Evolutionary conservation across 2,329 filamentous ascomycete species (phyloP), one percentile per base, ranked within the genome.

Genomic region (Clonostachys chloroleuca): DNA sequence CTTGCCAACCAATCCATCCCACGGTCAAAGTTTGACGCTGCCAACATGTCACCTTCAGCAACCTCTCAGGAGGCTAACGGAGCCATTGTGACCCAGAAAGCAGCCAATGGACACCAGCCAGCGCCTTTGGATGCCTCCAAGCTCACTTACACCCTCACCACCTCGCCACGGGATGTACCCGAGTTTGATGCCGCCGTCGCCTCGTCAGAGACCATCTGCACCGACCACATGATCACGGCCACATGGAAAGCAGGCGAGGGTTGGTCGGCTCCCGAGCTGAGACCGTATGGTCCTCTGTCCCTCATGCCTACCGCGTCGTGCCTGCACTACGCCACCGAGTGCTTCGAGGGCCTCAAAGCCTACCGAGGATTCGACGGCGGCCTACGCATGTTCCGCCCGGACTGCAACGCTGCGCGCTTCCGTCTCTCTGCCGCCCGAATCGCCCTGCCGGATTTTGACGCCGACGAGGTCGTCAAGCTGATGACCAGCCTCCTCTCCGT

Each of bases 311-410:
- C 86, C 5, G 88, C 89, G 13, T 88, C 84, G 5, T 84, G 84
- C 51, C 78, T 95, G 50, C 90, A 95, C 75, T 95, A 95, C 68
- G 90, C 89, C 10, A 95, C 89, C 43, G 87, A 92, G 68, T 95
- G 90, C 67, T 95, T 95, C 70, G 90, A 95, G 69, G 90, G 90
- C 12, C 69, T 80, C 58, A 95, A 95, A 69, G 81, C 83, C 45
- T 95, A 90, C 75, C 84, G 90, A 44, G 90, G 90, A 48, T 78
- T 78, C 55, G 87, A 92, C 63, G 85, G 84, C 57, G 80, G 78
- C 58, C 77, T 92, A 47, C 84, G 88, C 49, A 72, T 92, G 47
- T 92, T 92, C 78, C 83, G 88, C 16, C 85, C 87, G 0, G 73
- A 84, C 55, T 77, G 81, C 61, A 92, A 92, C 67, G 81, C 82